Evolutionary conservation across 2,329 filamentous ascomycete genomes (phyloP).

Genomic region (Neofusicoccum sp.): DNA sequence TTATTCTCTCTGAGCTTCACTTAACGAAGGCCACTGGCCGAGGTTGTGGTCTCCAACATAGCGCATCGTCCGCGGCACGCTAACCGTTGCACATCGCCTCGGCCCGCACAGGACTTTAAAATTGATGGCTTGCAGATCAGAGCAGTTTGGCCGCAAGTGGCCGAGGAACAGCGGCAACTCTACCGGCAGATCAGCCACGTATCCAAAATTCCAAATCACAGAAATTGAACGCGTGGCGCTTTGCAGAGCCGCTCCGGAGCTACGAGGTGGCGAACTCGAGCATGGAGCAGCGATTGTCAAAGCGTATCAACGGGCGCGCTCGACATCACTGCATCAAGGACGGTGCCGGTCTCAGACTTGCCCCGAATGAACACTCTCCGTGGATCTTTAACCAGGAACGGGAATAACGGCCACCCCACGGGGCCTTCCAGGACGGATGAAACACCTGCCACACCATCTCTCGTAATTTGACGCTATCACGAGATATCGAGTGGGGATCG

Average conservation of each 20-base stretch:
- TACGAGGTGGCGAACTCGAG: not conserved
- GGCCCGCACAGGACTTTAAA: too few species aligned
- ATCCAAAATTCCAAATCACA: not conserved
- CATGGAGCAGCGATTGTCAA: slow-evolving; percentile 2
- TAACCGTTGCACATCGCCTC: too few species aligned
- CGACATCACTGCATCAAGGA: not conserved
- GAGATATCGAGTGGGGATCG: not conserved
- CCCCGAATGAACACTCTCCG: not conserved
- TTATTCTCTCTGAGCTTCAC: too few species aligned
- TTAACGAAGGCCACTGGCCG: too few species aligned
- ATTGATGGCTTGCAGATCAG: too few species aligned
- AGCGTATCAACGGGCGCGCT: not conserved
- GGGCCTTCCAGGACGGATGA: not conserved
- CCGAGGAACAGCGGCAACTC: not conserved
- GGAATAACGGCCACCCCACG: not conserved
- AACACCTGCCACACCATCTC: not conserved
- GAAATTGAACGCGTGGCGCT: too few species aligned
- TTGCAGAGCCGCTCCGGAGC: not conserved
- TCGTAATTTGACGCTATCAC: not conserved
- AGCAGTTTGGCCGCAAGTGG: too few species aligned
- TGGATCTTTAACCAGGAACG: not conserved
- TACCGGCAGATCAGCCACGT: not conserved
- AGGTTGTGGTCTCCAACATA: too few species aligned
- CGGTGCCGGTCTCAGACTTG: slow-evolving; percentile 1
- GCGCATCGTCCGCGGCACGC: too few species aligned